phyloP scores from a whole-genome alignment of 2,329 filamentous ascomycete genomes.

The Colletotrichum sp. region DNA sequence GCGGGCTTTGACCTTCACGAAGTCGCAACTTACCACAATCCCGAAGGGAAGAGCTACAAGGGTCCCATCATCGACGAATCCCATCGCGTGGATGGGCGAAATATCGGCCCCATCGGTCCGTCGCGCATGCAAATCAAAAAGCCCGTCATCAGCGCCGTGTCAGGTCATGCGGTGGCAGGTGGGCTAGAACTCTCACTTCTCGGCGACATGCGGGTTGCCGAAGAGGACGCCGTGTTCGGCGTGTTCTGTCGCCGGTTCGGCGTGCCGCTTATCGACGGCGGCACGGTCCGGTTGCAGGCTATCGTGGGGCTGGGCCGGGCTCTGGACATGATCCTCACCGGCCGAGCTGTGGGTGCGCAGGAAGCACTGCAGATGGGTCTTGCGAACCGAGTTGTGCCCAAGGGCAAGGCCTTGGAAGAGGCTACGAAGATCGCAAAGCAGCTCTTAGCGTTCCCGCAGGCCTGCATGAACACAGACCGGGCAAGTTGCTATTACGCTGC shows the following conservation, averaged over 20 bases:
- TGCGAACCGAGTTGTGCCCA: conserved; percentile 55
- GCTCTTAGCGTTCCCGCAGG: conserved; percentile 54
- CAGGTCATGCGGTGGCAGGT: conserved; percentile 59
- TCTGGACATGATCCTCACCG: conserved; percentile 62
- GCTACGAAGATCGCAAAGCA: conserved; percentile 51
- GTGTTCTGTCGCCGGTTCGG: conserved; percentile 57
- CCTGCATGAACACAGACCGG: conserved; percentile 57
- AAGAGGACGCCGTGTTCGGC: conserved; percentile 58
- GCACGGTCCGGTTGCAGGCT: conserved; percentile 56
- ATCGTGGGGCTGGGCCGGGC: conserved; percentile 58
- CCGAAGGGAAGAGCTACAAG: neutral
- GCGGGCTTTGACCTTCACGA: conserved; percentile 58
- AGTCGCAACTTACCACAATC: conserved; percentile 30
- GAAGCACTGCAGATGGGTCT: conserved; percentile 58
- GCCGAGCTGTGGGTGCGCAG: conserved; percentile 48
- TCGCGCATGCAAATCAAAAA: conserved; percentile 54
- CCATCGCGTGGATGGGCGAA: conserved; percentile 23
- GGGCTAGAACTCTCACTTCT: conserved; percentile 55
- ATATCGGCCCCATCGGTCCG: conserved; percentile 54
- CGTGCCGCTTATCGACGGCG: conserved; percentile 39
- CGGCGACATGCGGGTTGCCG: conserved; percentile 57
- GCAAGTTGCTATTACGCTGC: conserved; percentile 52
- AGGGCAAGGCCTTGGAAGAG: conserved; percentile 53
- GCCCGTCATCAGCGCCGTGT: conserved; percentile 55
- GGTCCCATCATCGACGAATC: conserved; percentile 3